Evolutionary conservation across 139 green algal genomes (phyloP).

Genomic region (Chlamydomonas sphaeroides): DNA sequence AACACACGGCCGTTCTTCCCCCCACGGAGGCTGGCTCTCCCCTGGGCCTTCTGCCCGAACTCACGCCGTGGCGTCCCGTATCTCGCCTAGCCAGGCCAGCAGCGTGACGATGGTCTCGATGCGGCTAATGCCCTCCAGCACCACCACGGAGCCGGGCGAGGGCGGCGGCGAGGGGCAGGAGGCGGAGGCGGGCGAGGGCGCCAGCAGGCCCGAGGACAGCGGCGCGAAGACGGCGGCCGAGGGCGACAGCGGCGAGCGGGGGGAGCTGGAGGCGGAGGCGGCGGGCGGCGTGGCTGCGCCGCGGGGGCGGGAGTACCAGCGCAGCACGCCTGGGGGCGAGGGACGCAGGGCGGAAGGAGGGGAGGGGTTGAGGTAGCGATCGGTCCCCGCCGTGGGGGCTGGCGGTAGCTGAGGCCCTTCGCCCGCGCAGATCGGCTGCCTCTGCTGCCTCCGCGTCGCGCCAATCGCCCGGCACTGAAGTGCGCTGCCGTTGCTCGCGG

Average conservation of each 20-base stretch:
- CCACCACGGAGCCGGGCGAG: neutral
- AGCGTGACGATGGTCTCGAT: conserved; percentile 43
- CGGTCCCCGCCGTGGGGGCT: too few relatives aligned
- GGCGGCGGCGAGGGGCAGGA: too few relatives aligned
- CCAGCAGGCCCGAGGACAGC: neutral
- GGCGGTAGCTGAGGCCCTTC: too few relatives aligned
- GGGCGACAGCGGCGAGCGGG: too few relatives aligned
- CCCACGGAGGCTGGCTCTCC: too few relatives aligned
- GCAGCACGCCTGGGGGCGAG: conserved; percentile 17
- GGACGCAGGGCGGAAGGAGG: neutral
- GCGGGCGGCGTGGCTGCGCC: neutral
- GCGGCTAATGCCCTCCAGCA: conserved; percentile 40
- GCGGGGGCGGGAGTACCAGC: conserved; percentile 11
- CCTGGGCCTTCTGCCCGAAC: neutral
- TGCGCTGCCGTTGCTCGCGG: too few relatives aligned
- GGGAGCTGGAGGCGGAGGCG: neutral
- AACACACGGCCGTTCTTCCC: too few relatives aligned
- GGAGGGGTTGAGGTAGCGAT: too few relatives aligned
- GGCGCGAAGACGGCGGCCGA: neutral
- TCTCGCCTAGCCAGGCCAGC: conserved; percentile 32
- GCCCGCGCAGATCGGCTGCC: too few relatives aligned
- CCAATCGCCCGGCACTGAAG: too few relatives aligned
- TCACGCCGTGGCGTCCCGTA: conserved; percentile 17
- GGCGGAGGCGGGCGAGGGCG: too few relatives aligned
- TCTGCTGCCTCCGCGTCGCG: too few relatives aligned